phyloP scores from a whole-genome alignment of 2,329 filamentous ascomycete species.

The Aureobasidium sp. region DNA sequence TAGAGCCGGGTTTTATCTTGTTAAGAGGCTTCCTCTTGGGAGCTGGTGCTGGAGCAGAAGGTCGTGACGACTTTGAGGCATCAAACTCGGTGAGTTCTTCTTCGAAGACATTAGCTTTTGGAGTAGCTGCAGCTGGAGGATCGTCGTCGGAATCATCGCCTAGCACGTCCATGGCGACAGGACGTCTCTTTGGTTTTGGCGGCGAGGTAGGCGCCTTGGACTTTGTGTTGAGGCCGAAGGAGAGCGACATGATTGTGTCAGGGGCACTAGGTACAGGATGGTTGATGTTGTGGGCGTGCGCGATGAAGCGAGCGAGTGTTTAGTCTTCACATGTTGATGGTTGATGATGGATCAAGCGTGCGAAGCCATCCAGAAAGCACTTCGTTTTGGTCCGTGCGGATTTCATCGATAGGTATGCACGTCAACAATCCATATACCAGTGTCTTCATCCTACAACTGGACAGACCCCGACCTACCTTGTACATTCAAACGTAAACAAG shows the following conservation, averaged over 20 bases:
- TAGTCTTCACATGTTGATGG: not conserved
- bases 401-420: not conserved
- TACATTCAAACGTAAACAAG: not conserved
- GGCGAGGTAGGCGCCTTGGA: constrained; percentile 21
- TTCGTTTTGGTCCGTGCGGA: not conserved
- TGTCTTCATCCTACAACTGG: not conserved
- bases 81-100: constrained; percentile 54
- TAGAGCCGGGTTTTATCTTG: constrained; percentile 20
- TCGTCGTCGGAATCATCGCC: constrained; percentile 54
- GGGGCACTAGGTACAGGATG: not conserved
- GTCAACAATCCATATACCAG: too few species aligned
- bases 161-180: constrained; percentile 20
- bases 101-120: constrained; percentile 30
- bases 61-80: constrained; percentile 32
- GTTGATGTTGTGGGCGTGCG: not conserved
- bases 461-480: not conserved
- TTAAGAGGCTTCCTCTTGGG: constrained; percentile 22
- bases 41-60: constrained; percentile 26
- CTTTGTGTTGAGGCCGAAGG: constrained; percentile 31
- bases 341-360: not conserved
- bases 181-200: constrained; percentile 22
- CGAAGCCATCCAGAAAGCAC: not conserved
- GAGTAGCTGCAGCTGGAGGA: constrained; percentile 43
- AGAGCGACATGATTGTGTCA: constrained; percentile 26
- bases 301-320: not conserved